These are phyloP conservation scores for Physocladia obscura DNA, from an alignment of 192 early-diverging fungal species.

Conservation along the genomic window DNA sequence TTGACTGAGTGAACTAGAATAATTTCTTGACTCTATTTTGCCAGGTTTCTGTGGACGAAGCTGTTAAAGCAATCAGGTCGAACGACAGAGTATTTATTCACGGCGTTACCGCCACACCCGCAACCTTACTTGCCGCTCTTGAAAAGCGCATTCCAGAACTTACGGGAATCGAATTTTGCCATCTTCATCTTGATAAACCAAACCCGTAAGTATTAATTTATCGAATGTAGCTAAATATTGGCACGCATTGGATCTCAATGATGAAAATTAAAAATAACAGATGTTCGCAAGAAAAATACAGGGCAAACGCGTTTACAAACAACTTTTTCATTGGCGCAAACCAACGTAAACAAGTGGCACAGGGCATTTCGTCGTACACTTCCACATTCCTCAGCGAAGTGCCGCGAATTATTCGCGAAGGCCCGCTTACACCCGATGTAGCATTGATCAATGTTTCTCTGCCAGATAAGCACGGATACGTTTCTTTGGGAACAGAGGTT, in stretches of 20 bases:
- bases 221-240: not conserved
- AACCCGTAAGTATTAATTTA: constrained; percentile 37
- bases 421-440: constrained; percentile 40
- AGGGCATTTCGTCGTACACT: constrained; percentile 40
- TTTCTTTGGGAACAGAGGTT: constrained; percentile 49
- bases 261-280: constrained; percentile 1
- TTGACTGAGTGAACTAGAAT: not conserved
- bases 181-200: constrained; percentile 44
- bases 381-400: constrained; percentile 45
- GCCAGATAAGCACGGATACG: constrained; percentile 50
- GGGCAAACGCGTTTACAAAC: constrained; percentile 41
- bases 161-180: constrained; percentile 37
- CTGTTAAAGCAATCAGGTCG: constrained; percentile 37
- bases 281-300: not conserved
- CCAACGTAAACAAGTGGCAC: constrained; percentile 35
- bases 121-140: constrained; percentile 28
- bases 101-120: constrained; percentile 29
- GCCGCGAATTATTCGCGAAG: constrained; percentile 33
- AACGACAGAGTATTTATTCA: constrained; percentile 45
- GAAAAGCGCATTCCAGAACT: constrained; percentile 33
- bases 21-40: not conserved
- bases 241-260: not conserved
- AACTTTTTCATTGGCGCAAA: constrained; percentile 51
- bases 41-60: constrained; percentile 40
- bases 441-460: constrained; percentile 52